Evolutionary conservation across 2,329 filamentous ascomycete species (phyloP).

Genomic region (Ceratocystis harringtonii): DNA sequence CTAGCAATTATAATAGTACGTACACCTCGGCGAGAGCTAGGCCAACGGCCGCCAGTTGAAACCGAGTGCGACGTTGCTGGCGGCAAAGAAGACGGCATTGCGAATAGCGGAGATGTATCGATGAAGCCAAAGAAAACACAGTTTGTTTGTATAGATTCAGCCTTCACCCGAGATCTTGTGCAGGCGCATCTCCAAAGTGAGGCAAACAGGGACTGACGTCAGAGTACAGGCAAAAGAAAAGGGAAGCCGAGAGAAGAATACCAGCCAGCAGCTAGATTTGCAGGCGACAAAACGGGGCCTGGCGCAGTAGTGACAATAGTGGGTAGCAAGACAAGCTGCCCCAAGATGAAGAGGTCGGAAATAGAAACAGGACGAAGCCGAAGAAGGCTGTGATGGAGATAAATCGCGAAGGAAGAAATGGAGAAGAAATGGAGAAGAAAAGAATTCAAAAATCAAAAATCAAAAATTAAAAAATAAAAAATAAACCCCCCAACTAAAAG

Average conservation of each 20-base stretch:
- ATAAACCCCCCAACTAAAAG: neutral
- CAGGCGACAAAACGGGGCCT: neutral
- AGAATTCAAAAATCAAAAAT: neutral
- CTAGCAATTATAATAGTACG: neutral
- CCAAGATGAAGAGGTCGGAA: neutral
- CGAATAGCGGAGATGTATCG: neutral
- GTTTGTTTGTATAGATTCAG: constrained; percentile 2
- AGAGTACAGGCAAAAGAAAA: neutral
- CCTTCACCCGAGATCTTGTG: constrained; percentile 4
- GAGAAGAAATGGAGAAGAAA: neutral
- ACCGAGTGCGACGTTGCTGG: neutral
- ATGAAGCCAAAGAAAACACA: neutral
- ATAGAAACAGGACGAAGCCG: neutral
- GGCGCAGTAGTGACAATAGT: neutral
- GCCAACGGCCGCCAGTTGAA: constrained; percentile 5
- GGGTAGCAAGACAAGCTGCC: neutral
- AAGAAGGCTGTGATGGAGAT: too few species aligned
- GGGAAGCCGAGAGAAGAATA: neutral
- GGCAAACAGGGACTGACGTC: neutral
- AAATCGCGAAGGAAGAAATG: neutral
- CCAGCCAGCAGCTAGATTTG: neutral
- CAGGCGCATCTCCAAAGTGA: constrained; percentile 8
- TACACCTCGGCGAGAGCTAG: constrained; percentile 5
- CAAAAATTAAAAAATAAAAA: neutral
- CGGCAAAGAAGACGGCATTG: constrained; percentile 9